phyloP scores from a whole-genome alignment of 2,329 filamentous ascomycete species.

The Hypoxylon sp. region DNA sequence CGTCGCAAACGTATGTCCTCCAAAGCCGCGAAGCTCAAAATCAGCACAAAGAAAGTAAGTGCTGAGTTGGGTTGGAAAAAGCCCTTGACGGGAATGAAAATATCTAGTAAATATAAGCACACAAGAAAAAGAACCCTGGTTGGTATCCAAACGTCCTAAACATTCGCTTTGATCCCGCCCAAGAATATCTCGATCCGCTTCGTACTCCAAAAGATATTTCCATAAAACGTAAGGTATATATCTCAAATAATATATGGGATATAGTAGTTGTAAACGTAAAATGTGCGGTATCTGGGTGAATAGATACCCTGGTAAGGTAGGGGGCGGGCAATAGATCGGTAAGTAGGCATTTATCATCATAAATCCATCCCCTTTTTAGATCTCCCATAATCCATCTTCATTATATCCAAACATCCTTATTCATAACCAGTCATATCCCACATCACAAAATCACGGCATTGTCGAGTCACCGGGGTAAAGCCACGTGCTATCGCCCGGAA shows the following conservation, averaged over 20 bases:
- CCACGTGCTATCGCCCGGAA: conserved; percentile 51
- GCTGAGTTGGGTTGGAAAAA: background rate
- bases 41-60: conserved; percentile 15
- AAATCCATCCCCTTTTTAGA: background rate
- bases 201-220: conserved; percentile 13
- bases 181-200: conserved; percentile 7
- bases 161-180: conserved; percentile 12
- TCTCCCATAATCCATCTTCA: background rate
- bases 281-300: background rate
- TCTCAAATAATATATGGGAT: conserved; percentile 27
- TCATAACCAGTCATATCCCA: conserved; percentile 2
- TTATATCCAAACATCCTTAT: background rate
- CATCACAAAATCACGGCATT: conserved; percentile 36
- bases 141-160: conserved; percentile 19
- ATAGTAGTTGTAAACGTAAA: conserved; percentile 18
- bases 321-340: background rate
- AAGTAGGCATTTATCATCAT: background rate
- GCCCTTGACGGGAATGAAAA: conserved; percentile 25
- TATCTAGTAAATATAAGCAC: conserved; percentile 21
- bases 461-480: conserved; percentile 48
- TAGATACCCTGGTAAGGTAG: conserved; percentile 7
- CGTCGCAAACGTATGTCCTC: conserved; percentile 1
- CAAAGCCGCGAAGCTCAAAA: conserved; percentile 15
- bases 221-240: conserved; percentile 2
- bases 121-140: conserved; percentile 17